Conservation (phyloP, 2,329 filamentous ascomycete species). For the Diplodia seriata region DNA sequence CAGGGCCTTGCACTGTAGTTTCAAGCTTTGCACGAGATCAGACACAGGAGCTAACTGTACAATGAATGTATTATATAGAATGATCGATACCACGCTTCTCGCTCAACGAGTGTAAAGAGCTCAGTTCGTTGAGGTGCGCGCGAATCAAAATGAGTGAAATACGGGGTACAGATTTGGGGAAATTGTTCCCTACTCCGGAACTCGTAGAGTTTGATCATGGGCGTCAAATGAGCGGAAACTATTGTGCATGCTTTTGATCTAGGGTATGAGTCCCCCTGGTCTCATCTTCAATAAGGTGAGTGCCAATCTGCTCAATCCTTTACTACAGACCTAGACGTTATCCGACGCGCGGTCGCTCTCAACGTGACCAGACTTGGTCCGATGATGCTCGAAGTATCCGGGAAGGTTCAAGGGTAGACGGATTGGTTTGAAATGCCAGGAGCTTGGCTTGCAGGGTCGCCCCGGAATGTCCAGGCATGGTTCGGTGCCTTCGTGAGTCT, state of each 20-base stretch:
- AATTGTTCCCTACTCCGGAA: background rate
- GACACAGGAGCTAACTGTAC: background rate
- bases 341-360: background rate
- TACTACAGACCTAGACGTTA: background rate
- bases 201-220: background rate
- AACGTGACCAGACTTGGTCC: background rate
- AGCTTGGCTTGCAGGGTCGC: background rate
- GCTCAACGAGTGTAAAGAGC: background rate
- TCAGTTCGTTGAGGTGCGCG: no score
- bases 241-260: background rate
- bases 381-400: no score
- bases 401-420: no score
- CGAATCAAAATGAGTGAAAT: background rate
- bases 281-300: background rate
- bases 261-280: background rate
- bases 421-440: background rate
- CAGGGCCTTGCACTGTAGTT: background rate
- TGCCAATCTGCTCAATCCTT: background rate
- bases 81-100: background rate
- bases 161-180: background rate
- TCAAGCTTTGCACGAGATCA: background rate
- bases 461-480: background rate
- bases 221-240: background rate
- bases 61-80: constrained; percentile 20
- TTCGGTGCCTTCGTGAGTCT: background rate